Evolutionary conservation across 345 rosid genomes (phyloP), one percentile per base, ranked within the genome.

Genomic region (Eucalyptus cladocalyx): DNA sequence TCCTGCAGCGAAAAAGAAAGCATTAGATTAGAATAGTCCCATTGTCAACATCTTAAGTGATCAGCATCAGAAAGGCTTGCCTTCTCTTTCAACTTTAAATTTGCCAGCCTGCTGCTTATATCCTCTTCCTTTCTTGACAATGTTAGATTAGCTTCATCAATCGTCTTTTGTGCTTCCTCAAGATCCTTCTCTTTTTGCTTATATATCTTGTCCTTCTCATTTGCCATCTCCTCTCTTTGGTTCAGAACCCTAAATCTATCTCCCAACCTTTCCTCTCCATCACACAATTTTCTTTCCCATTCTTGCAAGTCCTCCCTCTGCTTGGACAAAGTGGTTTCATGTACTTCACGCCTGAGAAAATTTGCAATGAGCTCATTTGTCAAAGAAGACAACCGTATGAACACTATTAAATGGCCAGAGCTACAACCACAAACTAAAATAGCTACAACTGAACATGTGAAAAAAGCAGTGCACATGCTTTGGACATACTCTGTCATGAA

Each of bases 281-380:
- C 99, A 92, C 93, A 94, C 90, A 98, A 92, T 91, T 95, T 97
- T 54, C 91, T 93, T 91, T 98, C 99, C 99, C 99, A 96, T 89
- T 97, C 99, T 89, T 92, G 95, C 93, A 97, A 93, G 91, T 98
- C 99, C 87, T 98, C 99, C 92, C 99, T 94, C 93, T 97, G 99
- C 94, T 96, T 94, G 76, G 96, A 94, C 58, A 98, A 93, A 87
- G 91, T 88, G 43, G 88, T 90, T 89, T 97, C 98, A 40, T 95
- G 95, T 42, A 94, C 91, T 87, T 96, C 99, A 91, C 95, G 95
- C 93, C 99, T 98, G 94, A 91, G 51, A 65, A 60, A 53, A 67
- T 60, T 17, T 40, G 43, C 54, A 89, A 51, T 65, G 88, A 89
- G 24, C 80, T 76, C 62, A 48, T 18, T 90, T 65, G 48, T 87